Evolutionary conservation across 2,329 filamentous ascomycete genomes (phyloP).

Genomic region (Parasarocladium wereldwijsianum): DNA sequence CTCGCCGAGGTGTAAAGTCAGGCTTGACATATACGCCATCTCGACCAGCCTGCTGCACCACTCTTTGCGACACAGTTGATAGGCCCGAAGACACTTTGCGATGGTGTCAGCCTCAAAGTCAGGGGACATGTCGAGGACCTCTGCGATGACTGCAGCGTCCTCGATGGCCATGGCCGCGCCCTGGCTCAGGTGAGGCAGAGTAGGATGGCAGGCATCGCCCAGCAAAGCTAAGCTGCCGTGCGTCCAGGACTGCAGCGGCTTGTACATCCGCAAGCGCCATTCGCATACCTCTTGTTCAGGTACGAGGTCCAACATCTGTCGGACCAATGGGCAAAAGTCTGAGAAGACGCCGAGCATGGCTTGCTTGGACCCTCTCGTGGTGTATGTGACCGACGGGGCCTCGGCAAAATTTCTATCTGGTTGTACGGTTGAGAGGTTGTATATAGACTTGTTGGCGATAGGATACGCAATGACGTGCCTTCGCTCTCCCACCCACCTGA

Average conservation of each 20-base stretch:
- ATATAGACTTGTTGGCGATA: constrained; percentile 49
- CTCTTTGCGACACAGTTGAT: constrained; percentile 41
- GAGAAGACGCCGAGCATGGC: constrained; percentile 46
- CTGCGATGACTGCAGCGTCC: constrained; percentile 45
- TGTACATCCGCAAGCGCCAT: constrained; percentile 47
- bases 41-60: constrained; percentile 37
- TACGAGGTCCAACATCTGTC: constrained; percentile 43
- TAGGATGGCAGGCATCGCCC: constrained; percentile 53
- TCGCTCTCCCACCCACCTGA: constrained; percentile 62
- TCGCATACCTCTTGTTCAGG: constrained; percentile 49
- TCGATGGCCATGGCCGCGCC: constrained; percentile 53
- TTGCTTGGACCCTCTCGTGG: constrained; percentile 44
- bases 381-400: constrained; percentile 45
- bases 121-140: constrained; percentile 29
- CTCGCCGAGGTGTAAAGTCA: constrained; percentile 38
- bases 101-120: constrained; percentile 21
- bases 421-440: constrained; percentile 49
- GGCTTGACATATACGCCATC: constrained; percentile 33
- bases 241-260: constrained; percentile 41
- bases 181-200: constrained; percentile 50
- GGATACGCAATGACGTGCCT: constrained; percentile 70
- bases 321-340: constrained; percentile 45
- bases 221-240: constrained; percentile 40
- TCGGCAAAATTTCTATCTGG: constrained; percentile 45
- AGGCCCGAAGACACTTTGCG: constrained; percentile 35